Evolutionary conservation across 176 grass and related monocot species (phyloP), one percentile per base, ranked within the genome.

Genomic region (Canna indica): DNA sequence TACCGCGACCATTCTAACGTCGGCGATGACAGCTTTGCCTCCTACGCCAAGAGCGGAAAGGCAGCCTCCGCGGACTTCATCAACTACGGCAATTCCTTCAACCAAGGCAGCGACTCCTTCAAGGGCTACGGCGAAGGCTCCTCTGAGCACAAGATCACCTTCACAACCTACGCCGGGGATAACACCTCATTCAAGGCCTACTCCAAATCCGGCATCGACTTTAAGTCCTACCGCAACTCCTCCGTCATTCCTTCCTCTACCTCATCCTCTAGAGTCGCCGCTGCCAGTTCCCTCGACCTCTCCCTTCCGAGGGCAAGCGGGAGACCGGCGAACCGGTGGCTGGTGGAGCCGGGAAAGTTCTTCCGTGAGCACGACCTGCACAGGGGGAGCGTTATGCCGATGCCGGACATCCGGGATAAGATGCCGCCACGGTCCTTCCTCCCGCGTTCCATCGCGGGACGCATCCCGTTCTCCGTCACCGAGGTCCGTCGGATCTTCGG

Each of bases 61-160:
- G 22, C 7, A 1, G 65, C 65, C 22, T 4, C 36, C 8, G 65
- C 65, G 20, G 38, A 44, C n/a, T 68, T 68, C 65, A 4, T 14
- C 65, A 68, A 68, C 65, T 68, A 68, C 65, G 65, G 36, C 24
- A 68, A 68, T 36, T 68, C 65, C 65, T 68, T 68, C 65, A 68
- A 45, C 65, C 4, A 32, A 3, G 28, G 30, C 65, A 45, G 24
- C n/a, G 39, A 25, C 38, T 25, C 65, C 36, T 68, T 68, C 65
- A 68, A 68, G 65, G n/a, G 36, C 1, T 68, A 68, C 24, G 35
- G 28, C 59, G 27, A 32, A 12, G 26, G 59, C 59, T 62, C 59
- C 30, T 29, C 59, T 27, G 26, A 17, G 28, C 59, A 62, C 59
- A 32, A 30, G 24, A 15, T 62, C 59, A 62, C 59, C 2, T 62